These are phyloP conservation scores for Chiua sp. DNA, from an alignment of 1,284 basidiomycete genomes.

Conservation along the genomic window DNA sequence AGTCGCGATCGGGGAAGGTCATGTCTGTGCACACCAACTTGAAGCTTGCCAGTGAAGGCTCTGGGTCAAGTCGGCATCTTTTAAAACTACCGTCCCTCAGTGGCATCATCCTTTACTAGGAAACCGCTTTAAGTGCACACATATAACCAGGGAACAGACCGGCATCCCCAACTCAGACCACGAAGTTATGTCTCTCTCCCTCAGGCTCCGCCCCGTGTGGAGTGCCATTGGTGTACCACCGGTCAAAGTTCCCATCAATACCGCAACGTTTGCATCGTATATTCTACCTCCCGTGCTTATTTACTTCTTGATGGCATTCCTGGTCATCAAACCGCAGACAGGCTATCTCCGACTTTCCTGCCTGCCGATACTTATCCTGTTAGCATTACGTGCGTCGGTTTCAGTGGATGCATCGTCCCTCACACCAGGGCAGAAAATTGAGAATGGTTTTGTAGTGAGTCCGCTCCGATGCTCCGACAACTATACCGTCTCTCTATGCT, in stretches of 20 bases:
- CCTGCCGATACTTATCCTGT: background rate
- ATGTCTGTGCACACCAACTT: too few relatives aligned
- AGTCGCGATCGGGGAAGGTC: too few relatives aligned
- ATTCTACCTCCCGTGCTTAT: background rate
- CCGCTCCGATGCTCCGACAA: too few relatives aligned
- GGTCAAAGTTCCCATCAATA: background rate
- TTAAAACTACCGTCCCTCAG: too few relatives aligned
- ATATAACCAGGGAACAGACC: too few relatives aligned
- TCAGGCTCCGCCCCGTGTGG: background rate
- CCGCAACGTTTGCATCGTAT: background rate
- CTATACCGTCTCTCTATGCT: too few relatives aligned
- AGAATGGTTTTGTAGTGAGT: background rate
- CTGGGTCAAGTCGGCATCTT: too few relatives aligned
- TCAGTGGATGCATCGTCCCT: background rate
- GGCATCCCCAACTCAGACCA: too few relatives aligned
- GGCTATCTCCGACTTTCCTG: background rate
- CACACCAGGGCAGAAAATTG: background rate
- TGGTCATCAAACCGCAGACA: background rate
- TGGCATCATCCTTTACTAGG: too few relatives aligned
- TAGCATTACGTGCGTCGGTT: background rate
- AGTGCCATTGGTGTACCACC: background rate
- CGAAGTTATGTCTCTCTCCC: background rate
- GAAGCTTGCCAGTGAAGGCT: too few relatives aligned
- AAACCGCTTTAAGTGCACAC: too few relatives aligned
- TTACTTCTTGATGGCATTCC: background rate